Evolutionary conservation across 2,329 filamentous ascomycete genomes (phyloP), one percentile per base, ranked within the genome.

Genomic region (Trichoderma afroharzianum): DNA sequence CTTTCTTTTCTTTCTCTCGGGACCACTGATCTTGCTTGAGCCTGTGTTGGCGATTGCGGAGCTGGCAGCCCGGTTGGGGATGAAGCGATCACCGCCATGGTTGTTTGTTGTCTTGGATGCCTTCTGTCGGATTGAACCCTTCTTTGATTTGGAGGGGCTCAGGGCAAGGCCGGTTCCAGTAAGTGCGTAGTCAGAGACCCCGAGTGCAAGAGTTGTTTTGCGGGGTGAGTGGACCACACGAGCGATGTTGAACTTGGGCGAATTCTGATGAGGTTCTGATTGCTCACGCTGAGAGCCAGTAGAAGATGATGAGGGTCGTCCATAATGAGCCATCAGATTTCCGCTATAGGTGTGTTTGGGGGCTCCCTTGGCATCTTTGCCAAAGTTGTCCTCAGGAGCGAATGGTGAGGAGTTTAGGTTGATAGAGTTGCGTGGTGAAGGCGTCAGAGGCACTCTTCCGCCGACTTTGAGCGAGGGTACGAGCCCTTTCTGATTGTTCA

Each of bases 201-300:
- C 94, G 53, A 97, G 88, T 82, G 98, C 95, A 50, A 98, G 88
- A 61, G 86, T 88, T 81, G 86, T 88, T 81, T 92, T 93, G 78
- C 93, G 92, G 24, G 95, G 95, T 57, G 93, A 95, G 72, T 91
- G 88, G 71, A 89, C 88, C 55, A 85, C 84, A 75, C 90, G 90
- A 75, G 92, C 93, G 81, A 98, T 98, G 86, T 98, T 98, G 72
- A 95, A 98, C 86, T 98, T 98, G 80, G 95, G 94, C 3, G 95
- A 98, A 80, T 30, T 59, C 50, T 66, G 47, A 21, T 64, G 39
- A 30, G 28, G 62, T 28, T 64, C 94, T 2, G 95, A 98, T 18
- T 43, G 36, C 79, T 96, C 93, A 64, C 93, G 92, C 81, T 93
- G 91, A 53, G 88, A 43, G n/a, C 26, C 36, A 21, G 50, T 39